These are phyloP conservation scores for Neofusicoccum umdonicola DNA, from an alignment of 2,329 filamentous ascomycete species.

Conservation along the genomic window DNA sequence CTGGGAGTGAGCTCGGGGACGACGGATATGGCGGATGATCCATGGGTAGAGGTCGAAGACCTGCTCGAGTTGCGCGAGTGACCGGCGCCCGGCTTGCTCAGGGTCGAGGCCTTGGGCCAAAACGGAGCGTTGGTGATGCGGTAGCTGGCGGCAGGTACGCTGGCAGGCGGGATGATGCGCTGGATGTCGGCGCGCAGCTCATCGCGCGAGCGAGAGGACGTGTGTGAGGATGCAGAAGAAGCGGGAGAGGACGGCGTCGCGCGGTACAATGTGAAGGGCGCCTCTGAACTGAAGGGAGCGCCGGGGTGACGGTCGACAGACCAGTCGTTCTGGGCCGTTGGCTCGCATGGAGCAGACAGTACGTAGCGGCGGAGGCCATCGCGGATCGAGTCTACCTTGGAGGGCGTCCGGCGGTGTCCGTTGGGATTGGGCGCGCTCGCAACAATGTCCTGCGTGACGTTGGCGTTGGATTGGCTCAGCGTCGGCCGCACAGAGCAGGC, in stretches of 20 bases:
- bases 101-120: not conserved
- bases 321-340: not conserved
- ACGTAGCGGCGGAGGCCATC: not conserved
- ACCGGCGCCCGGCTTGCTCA: not conserved
- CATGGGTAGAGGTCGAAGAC: not conserved
- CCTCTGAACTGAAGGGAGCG: not conserved
- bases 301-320: not conserved
- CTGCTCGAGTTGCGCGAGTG: not conserved
- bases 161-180: not conserved
- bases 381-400: not conserved
- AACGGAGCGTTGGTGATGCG: not conserved
- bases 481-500: not conserved
- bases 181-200: slow-evolving; percentile 1
- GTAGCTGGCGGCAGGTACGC: not conserved
- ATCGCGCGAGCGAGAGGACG: not conserved
- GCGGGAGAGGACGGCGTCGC: not conserved
- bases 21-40: not conserved
- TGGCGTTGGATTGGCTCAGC: not conserved
- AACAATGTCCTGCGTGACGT: not conserved
- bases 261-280: not conserved
- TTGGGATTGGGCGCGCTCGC: not conserved
- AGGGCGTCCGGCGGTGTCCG: not conserved
- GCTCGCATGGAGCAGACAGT: not conserved
- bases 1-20: slow-evolving; percentile 2
- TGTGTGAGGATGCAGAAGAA: not conserved